These are phyloP conservation scores for Cubamyces lactineus DNA, from an alignment of 768 basidiomycete species.

Conservation along the genomic window DNA sequence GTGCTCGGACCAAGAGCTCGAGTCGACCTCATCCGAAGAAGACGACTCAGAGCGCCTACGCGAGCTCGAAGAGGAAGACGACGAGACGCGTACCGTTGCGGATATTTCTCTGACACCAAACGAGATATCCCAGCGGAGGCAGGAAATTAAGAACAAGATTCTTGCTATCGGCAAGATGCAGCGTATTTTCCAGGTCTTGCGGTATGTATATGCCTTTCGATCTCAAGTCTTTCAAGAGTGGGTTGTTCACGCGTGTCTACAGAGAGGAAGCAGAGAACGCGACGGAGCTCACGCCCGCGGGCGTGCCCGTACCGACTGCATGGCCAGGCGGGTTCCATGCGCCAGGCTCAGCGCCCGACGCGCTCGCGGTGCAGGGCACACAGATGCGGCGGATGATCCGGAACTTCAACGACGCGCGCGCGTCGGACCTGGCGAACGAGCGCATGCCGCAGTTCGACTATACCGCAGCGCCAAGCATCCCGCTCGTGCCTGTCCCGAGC, in stretches of 20 bases:
- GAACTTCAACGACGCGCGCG: slow-evolving; percentile 80
- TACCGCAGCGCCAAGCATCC: slow-evolving; percentile 31
- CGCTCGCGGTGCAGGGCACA: slow-evolving; percentile 63
- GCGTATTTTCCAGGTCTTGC: slow-evolving; percentile 83
- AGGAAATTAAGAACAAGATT: slow-evolving; percentile 93
- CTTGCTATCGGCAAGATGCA: slow-evolving; percentile 92
- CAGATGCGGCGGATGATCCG: slow-evolving; percentile 64
- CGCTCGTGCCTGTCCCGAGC: slow-evolving; percentile 62
- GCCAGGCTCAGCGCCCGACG: slow-evolving; percentile 43
- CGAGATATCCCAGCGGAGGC: slow-evolving; percentile 57
- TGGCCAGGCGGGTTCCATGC: slow-evolving; percentile 33
- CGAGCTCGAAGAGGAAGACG: slow-evolving; percentile 25
- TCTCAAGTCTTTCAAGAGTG: neutral
- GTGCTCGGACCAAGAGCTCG: slow-evolving; percentile 95
- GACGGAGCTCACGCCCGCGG: slow-evolving; percentile 56
- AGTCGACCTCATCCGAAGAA: slow-evolving; percentile 51
- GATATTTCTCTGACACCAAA: slow-evolving; percentile 40
- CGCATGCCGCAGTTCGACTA: slow-evolving; percentile 64
- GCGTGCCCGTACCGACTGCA: slow-evolving; percentile 27
- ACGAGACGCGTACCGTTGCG: slow-evolving; percentile 27
- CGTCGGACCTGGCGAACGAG: slow-evolving; percentile 74
- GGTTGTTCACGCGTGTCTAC: neutral
- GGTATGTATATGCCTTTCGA: slow-evolving; percentile 51
- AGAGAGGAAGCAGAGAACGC: slow-evolving; percentile 83
- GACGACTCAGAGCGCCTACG: slow-evolving; percentile 35